These are phyloP conservation scores for Exophiala aquamarina DNA, from an alignment of 2,329 filamentous ascomycete genomes.

Conservation along the genomic window DNA sequence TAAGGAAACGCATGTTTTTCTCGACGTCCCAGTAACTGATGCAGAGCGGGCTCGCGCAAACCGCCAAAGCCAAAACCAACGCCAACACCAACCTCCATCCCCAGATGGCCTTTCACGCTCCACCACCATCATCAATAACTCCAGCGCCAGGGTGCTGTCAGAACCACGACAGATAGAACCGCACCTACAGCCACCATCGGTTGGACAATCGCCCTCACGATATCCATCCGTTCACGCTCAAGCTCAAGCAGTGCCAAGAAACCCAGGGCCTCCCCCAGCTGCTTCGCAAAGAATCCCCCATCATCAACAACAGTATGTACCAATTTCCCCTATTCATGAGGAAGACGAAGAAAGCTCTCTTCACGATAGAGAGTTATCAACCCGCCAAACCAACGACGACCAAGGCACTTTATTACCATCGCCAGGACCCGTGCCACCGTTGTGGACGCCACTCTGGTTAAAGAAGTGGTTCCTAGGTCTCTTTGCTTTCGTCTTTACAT, in stretches of 20 bases:
- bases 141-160: constrained; percentile 14
- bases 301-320: constrained; percentile 20
- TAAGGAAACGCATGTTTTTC: constrained; percentile 17
- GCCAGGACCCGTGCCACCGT: constrained; percentile 10
- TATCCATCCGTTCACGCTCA: constrained; percentile 21
- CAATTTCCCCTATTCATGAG: constrained; percentile 22
- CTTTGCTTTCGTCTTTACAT: constrained; percentile 19
- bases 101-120: no score
- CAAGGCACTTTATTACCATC: constrained; percentile 7
- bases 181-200: constrained; percentile 3
- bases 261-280: no score
- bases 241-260: background rate
- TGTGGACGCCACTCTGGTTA: constrained; percentile 29
- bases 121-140: constrained; percentile 10
- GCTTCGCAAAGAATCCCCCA: background rate
- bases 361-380: constrained; percentile 11
- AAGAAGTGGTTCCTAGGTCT: constrained; percentile 20
- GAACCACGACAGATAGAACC: constrained; percentile 10
- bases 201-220: constrained; percentile 10
- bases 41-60: constrained; percentile 20
- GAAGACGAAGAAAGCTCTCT: constrained; percentile 23
- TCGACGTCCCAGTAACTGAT: constrained; percentile 24
- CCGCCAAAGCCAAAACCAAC: constrained; percentile 2
- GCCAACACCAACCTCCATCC: background rate
- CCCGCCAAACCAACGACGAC: constrained; percentile 6